Evolutionary conservation across 352 stramenopile genomes (phyloP), one percentile per base, ranked within the genome.

Genomic region (Pythium biforme): DNA sequence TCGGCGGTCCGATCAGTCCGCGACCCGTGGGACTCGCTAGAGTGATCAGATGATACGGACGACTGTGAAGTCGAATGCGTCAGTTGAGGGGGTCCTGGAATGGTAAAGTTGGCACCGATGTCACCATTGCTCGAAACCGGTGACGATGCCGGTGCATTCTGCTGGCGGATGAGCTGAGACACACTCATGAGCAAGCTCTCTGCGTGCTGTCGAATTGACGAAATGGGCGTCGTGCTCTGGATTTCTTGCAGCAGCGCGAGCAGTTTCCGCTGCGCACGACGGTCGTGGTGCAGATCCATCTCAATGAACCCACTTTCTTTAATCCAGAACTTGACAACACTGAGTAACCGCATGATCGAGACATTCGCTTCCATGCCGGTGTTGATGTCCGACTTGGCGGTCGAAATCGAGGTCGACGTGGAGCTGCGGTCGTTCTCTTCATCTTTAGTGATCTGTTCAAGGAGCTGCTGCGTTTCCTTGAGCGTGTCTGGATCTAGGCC

Each of bases 241-340:
- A 95, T 92, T 43, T 94, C 85, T 34, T 71, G 78, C 15, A 95
- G 69, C 29, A 94, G 81, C 17, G 70, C 60, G 59, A 90, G 72
- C 9, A 94, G 69, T 52, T 92, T 92, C 63, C 88, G 89, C 55
- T 91, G 79, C 2, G 86, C 73, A 10, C 81, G 81, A 3, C 83
- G 79, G 48, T 94, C 84, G 34, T 81, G 66, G 0, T 64, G 46
- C 40, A 95, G 40, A 67, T 95, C 86, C 55, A 85, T 74, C 19
- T 94, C 81, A 33, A 95, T 93, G 68, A 84, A 95, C 0, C 78
- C 79, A 53, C 83, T 93, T 53, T 95, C 86, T 54, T 92, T 93
- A 66, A 95, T 92, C 86, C 86, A 95, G 49, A 82, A 95, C 62
- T 95, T 95, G 55, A 95, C 73, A 12, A 95, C 83, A 56, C 80